Percentiles rank a stretch among this genome's conserved stretches.
phyloP scores from a whole-genome alignment of 148 eudicot genomes.

The Chenopodium berlandieri region DNA sequence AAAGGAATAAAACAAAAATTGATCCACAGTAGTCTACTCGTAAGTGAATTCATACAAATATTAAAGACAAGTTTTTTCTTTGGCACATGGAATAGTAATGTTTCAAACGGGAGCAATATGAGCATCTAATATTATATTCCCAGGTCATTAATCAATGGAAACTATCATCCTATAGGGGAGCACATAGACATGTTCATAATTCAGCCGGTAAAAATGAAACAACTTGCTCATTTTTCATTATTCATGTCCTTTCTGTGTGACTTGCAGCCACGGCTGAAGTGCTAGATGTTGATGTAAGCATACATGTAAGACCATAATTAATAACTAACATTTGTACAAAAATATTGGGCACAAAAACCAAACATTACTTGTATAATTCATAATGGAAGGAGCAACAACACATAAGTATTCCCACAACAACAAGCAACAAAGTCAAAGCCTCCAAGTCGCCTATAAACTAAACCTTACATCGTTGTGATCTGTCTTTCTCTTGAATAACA shows the following conservation, averaged over 20 bases:
- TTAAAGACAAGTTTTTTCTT: constrained; percentile 10
- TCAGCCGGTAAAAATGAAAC: constrained; percentile 12
- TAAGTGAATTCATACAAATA: background rate
- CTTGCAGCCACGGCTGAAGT: constrained; percentile 18
- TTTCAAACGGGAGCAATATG: constrained; percentile 14
- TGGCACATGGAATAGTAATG: constrained; percentile 29
- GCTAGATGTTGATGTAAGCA: constrained; percentile 24
- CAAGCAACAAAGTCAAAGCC: constrained; percentile 25
- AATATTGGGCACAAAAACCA: background rate
- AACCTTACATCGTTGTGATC: constrained; percentile 5
- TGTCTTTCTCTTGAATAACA: background rate
- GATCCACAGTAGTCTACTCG: background rate
- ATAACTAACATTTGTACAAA: constrained; percentile 5
- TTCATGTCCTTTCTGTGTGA: constrained; percentile 16
- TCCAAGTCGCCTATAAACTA: background rate
- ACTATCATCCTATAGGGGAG: constrained; percentile 5
- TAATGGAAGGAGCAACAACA: constrained; percentile 6
- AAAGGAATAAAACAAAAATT: background rate
- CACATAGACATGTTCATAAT: constrained; percentile 5
- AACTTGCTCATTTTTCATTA: constrained; percentile 23
- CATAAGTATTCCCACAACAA: constrained; percentile 14
- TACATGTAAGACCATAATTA: constrained; percentile 18
- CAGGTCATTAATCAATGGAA: constrained; percentile 12
- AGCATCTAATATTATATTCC: constrained; percentile 18
- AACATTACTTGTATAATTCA: constrained; percentile 8